These are phyloP conservation scores for Larix sibirica DNA, from an alignment of 83 land plant genomes.

Conservation along the genomic window DNA sequence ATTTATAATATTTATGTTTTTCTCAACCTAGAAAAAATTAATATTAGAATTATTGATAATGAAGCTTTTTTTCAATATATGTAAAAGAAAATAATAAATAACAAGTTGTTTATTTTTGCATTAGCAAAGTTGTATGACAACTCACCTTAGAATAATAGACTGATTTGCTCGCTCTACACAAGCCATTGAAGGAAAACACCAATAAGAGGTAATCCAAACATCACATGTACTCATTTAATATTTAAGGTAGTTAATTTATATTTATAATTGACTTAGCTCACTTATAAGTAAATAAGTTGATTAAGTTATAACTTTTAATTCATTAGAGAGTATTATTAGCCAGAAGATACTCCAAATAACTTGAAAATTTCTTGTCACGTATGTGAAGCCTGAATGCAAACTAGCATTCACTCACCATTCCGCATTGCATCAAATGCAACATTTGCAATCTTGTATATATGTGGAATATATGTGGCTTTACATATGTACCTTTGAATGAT, in stretches of 20 bases:
- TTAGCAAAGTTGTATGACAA: neutral
- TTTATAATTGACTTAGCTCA: neutral
- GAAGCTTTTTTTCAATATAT: neutral
- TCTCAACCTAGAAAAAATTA: no score
- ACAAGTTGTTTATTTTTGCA: neutral
- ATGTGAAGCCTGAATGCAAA: no score
- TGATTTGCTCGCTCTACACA: conserved; percentile 82
- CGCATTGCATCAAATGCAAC: conserved; percentile 68
- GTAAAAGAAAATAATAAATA: neutral
- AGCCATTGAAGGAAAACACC: neutral
- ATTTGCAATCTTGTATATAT: conserved; percentile 82
- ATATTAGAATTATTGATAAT: neutral
- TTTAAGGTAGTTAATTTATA: neutral
- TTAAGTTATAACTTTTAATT: neutral
- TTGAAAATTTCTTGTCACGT: no score
- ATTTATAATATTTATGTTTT: no score
- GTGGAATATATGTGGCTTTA: conserved; percentile 59
- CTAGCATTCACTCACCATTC: no score
- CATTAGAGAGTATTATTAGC: neutral
- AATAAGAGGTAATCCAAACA: neutral
- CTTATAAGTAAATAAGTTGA: neutral
- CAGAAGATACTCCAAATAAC: neutral
- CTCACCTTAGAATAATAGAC: conserved; percentile 88
- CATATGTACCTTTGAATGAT: conserved; percentile 59
- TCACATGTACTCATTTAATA: neutral